These are phyloP conservation scores for Sporisorium exsertum DNA, from an alignment of 1,284 basidiomycete genomes.

Conservation along the genomic window DNA sequence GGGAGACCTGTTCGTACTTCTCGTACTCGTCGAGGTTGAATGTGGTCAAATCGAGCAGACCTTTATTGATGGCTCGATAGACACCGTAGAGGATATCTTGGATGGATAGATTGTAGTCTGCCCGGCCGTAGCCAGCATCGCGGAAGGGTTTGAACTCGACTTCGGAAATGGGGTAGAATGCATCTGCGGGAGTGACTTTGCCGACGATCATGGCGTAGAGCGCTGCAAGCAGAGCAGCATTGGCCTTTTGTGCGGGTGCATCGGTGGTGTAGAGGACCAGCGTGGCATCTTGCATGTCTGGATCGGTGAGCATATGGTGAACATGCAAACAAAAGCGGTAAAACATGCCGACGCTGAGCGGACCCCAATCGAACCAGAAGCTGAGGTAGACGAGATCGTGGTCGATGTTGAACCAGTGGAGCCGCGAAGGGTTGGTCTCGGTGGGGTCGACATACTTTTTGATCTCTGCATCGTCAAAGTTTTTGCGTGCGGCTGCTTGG, in stretches of 20 bases:
- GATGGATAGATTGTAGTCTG: slow-evolving; percentile 91
- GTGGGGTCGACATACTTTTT: slow-evolving; percentile 35
- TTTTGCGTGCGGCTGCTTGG: slow-evolving; percentile 18
- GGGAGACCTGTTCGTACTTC: slow-evolving; percentile 76
- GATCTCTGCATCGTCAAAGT: slow-evolving; percentile 26
- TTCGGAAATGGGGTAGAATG: slow-evolving; percentile 79
- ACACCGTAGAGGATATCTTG: slow-evolving; percentile 91
- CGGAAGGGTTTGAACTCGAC: slow-evolving; percentile 89
- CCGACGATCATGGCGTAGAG: slow-evolving; percentile 91
- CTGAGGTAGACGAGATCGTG: slow-evolving; percentile 90
- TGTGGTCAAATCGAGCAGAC: slow-evolving; percentile 88
- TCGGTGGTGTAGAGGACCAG: slow-evolving; percentile 90
- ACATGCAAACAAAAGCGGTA: slow-evolving; percentile 88
- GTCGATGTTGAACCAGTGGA: slow-evolving; percentile 75
- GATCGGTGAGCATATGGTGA: slow-evolving; percentile 59
- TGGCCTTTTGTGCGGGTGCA: slow-evolving; percentile 88
- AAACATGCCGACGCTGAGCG: slow-evolving; percentile 71
- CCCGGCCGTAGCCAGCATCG: slow-evolving; percentile 91
- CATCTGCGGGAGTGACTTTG: slow-evolving; percentile 91
- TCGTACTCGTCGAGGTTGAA: slow-evolving; percentile 88
- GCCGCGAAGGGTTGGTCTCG: slow-evolving; percentile 31
- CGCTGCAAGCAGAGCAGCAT: slow-evolving; percentile 89
- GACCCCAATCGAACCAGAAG: slow-evolving; percentile 79
- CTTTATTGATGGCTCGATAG: slow-evolving; percentile 90
- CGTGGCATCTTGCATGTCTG: slow-evolving; percentile 73